These are phyloP conservation scores for Abelmoschus esculentus DNA, from an alignment of 345 rosid species.

Conservation along the genomic window DNA sequence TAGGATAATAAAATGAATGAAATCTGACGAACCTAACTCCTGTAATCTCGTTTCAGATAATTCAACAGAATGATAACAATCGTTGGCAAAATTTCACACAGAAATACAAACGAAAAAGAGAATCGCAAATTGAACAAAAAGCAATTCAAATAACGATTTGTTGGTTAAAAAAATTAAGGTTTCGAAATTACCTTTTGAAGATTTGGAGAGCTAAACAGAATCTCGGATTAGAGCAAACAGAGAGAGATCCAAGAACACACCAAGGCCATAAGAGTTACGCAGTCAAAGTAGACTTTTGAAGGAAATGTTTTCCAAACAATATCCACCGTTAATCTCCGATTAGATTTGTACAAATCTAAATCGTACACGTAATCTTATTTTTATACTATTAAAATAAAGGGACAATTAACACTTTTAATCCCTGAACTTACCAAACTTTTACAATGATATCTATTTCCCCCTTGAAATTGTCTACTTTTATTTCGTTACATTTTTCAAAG, in stretches of 20 bases:
- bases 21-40: constrained; percentile 1
- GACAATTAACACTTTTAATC: too few species aligned
- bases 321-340: constrained; percentile 2
- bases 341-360: not conserved
- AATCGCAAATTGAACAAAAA: not conserved
- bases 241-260: constrained; percentile 1
- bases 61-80: not conserved
- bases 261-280: not conserved
- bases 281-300: not conserved
- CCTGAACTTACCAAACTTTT: too few species aligned
- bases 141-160: not conserved
- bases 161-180: not conserved
- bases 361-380: not conserved
- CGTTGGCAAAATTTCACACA: not conserved
- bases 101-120: not conserved
- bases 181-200: not conserved
- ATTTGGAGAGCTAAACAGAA: not conserved
- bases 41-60: not conserved
- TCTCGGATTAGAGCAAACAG: not conserved
- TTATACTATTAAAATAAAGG: not conserved
- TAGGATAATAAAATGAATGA: not conserved
- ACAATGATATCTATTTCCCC: too few species aligned
- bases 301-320: not conserved
- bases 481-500: too few species aligned
- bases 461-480: too few species aligned